Percentiles rank a stretch among this genome's conserved stretches.
Conservation (phyloP, 495 filamentous ascomycete species). For the Filosporella fistucella region DNA sequence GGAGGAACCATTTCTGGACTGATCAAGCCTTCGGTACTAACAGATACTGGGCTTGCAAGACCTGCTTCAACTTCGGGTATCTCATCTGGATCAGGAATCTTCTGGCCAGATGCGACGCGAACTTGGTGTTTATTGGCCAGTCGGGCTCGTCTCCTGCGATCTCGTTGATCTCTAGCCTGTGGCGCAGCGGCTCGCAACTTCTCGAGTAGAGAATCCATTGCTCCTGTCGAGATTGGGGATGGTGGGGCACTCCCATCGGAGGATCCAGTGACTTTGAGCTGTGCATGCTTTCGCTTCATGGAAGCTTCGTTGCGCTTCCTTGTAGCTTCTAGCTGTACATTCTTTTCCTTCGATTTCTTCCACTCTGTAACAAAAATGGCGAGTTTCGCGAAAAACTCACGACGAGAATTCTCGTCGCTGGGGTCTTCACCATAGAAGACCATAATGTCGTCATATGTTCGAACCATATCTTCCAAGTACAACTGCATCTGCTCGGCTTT, state of each 20-base stretch:
- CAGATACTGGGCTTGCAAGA: constrained; percentile 17
- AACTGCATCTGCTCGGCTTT: constrained; percentile 96
- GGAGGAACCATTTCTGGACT: constrained; percentile 23
- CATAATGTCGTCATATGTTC: constrained; percentile 93
- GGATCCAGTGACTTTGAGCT: constrained; percentile 49
- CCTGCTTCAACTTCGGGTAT: constrained; percentile 39
- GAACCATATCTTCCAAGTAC: constrained; percentile 88
- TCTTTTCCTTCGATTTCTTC: constrained; percentile 95
- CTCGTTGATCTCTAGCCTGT: constrained; percentile 79
- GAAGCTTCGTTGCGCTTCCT: constrained; percentile 80
- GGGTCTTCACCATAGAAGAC: constrained; percentile 95
- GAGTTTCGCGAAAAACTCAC: constrained; percentile 95
- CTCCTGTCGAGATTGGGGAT: constrained; percentile 77
- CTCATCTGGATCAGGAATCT: constrained; percentile 66
- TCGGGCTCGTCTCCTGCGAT: constrained; percentile 79
- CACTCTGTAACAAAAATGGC: constrained; percentile 89
- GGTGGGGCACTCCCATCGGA: constrained; percentile 39
- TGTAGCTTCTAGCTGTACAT: constrained; percentile 75
- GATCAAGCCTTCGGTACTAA: constrained; percentile 18
- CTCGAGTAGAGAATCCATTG: constrained; percentile 95
- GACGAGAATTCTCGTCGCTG: constrained; percentile 84
- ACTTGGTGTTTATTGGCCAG: constrained; percentile 89
- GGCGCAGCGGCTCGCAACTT: constrained; percentile 92
- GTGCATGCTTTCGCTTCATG: constrained; percentile 79
- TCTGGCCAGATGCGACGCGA: constrained; percentile 82